These are phyloP conservation scores for Paraphaeosphaeria sporulosa DNA, from an alignment of 2,329 filamentous ascomycete species.

Conservation along the genomic window DNA sequence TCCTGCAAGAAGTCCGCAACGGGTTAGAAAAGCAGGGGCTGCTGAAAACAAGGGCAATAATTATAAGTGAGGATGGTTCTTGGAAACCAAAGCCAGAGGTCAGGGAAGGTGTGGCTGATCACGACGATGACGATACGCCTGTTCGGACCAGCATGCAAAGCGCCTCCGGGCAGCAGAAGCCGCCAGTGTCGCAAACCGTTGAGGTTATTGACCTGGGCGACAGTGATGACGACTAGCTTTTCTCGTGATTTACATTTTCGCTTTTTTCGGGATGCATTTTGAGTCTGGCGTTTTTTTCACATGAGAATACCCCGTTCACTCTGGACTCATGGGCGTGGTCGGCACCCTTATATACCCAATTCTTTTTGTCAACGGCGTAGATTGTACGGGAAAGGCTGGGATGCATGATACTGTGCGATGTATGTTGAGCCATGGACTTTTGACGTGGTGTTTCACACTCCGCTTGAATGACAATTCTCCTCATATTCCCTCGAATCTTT, in stretches of 20 bases:
- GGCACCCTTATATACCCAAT: conserved; percentile 1
- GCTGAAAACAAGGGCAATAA: conserved; percentile 66
- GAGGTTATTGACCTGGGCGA: conserved; percentile 19
- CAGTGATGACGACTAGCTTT: conserved; percentile 1
- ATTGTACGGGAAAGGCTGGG: not conserved
- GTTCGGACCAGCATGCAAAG: not conserved
- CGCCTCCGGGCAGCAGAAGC: not conserved
- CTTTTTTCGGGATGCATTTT: not conserved
- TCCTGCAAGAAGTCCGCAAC: conserved; percentile 69
- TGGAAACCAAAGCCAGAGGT: conserved; percentile 64
- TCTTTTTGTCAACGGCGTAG: not conserved
- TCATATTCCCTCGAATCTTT: too few relatives aligned
- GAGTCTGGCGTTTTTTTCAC: not conserved
- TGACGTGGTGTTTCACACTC: not conserved
- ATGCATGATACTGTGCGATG: not conserved
- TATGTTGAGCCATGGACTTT: not conserved
- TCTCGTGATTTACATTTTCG: not conserved
- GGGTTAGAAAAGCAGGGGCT: conserved; percentile 60
- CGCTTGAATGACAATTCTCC: too few relatives aligned
- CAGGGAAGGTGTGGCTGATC: conserved; percentile 23
- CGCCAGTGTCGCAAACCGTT: not conserved
- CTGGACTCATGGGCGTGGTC: not conserved
- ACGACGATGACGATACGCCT: conserved; percentile 12
- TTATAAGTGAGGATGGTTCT: conserved; percentile 68
- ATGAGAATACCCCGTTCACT: not conserved